A percentile compares a stretch with the other conserved stretches of the same genome.
Evolutionary conservation across 768 basidiomycete genomes (phyloP).

Genomic region (Galerina marginata): DNA sequence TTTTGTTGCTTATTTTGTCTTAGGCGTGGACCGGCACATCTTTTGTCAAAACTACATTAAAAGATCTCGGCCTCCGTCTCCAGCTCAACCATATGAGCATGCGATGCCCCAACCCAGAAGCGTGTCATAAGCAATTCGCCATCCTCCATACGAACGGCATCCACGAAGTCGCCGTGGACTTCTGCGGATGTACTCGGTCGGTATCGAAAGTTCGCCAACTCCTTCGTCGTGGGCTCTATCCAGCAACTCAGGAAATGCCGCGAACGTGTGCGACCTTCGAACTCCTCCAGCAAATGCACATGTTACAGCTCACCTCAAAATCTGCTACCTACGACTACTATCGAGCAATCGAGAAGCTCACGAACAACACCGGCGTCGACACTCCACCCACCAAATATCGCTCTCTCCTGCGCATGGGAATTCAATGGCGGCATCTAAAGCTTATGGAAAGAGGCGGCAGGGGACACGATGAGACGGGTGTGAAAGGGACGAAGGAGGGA

Average conservation of each 20-base stretch:
- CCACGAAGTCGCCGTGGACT: neutral
- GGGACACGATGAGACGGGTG: neutral
- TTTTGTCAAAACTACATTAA: neutral
- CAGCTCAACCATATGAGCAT: neutral
- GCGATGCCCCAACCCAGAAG: neutral
- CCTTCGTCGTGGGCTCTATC: neutral
- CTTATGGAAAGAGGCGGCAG: neutral
- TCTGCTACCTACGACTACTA: neutral
- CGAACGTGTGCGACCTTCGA: neutral
- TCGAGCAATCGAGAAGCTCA: neutral
- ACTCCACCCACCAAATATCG: neutral
- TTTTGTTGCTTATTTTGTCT: neutral
- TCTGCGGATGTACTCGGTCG: neutral
- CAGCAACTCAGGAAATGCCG: neutral
- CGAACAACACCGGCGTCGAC: neutral
- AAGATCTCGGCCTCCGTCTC: neutral
- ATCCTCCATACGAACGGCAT: neutral
- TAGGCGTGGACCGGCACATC: neutral
- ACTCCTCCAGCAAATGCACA: neutral
- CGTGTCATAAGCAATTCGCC: neutral
- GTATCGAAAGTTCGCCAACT: neutral
- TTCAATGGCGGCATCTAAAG: neutral
- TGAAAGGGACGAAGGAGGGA: neutral
- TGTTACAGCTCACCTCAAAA: neutral
- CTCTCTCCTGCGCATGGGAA: neutral